Base-by-base conservation (phyloP, 2,329 filamentous ascomycete species). In the Colletotrichum costaricense region DNA sequence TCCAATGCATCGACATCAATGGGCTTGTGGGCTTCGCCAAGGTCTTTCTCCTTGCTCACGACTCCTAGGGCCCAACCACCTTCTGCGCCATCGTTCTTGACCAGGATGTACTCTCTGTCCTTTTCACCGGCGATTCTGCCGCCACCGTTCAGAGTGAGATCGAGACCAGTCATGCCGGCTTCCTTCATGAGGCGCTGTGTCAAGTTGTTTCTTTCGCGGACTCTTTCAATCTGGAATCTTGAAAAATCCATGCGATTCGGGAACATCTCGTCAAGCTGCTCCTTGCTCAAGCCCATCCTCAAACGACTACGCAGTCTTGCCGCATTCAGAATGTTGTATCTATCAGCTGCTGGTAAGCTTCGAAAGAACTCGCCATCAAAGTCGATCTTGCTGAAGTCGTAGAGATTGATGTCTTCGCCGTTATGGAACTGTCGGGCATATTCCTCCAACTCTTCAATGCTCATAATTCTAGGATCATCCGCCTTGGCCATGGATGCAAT, bases 331-430 rank as follows among this genome's bases (percentile, higher is more conserved):
- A 99, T 99, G 78, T 98, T 98, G 86, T 99, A 99, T 62, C 96
- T 91, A 84, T 99, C 97, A 2, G 93, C 93, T 1, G 95, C 88
- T 0, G 97, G 97, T 70, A 99, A 84, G 80, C 95, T 98, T 81
- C 93, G 91, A 84, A 99, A 99, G 83, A 99, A 99, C 14, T 96
- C 92, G 76, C 95, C 94, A 76, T 98, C 94, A 78, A 98, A 99
- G 80, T 99, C 97, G 78, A 99, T 99, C 83, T 98, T 98, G 80
- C 94, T 97, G 80, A 99, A 99, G 83, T 98, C 96, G 82, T 98
- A 98, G 5, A 95, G 83, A 76, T 93, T 92, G 77, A 98, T 93
- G 80, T 98, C 96, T 82, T 98, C 95, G 67, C 97, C 97, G 74
- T 91, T 91, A 78, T 98, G 91, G 78, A 98, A 98, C 76, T 98